These are phyloP conservation scores for Parachaetomium inaequale DNA, from an alignment of 495 filamentous ascomycete species.

Conservation along the genomic window DNA sequence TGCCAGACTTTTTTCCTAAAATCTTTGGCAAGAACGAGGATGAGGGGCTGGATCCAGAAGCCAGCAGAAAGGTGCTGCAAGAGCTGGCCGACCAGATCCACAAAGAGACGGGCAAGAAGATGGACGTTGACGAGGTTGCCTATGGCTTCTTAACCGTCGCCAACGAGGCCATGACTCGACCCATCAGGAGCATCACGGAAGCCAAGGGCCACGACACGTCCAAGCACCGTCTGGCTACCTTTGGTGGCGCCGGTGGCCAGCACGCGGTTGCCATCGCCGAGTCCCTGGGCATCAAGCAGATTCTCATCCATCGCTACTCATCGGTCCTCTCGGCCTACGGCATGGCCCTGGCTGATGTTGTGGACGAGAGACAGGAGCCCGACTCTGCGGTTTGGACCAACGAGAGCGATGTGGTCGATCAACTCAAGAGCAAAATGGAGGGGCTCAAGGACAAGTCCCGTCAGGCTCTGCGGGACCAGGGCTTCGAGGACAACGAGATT, in stretches of 20 bases:
- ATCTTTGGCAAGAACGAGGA: constrained; percentile 94
- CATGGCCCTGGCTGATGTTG: constrained; percentile 94
- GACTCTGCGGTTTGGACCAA: constrained; percentile 75
- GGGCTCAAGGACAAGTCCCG: constrained; percentile 66
- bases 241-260: constrained; percentile 93
- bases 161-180: constrained; percentile 93
- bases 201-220: constrained; percentile 91
- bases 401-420: constrained; percentile 48
- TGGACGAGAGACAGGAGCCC: constrained; percentile 88
- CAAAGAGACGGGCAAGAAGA: constrained; percentile 60
- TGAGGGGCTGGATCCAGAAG: constrained; percentile 74
- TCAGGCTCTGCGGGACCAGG: constrained; percentile 63
- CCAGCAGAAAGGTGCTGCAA: constrained; percentile 71
- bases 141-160: constrained; percentile 89
- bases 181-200: constrained; percentile 89
- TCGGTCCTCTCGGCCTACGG: constrained; percentile 95
- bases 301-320: constrained; percentile 87
- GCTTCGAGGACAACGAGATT: constrained; percentile 67
- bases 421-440: constrained; percentile 55
- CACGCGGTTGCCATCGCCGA: constrained; percentile 95
- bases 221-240: constrained; percentile 82
- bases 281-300: constrained; percentile 79
- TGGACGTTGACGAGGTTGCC: constrained; percentile 84
- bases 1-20: constrained; percentile 95
- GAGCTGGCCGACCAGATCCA: constrained; percentile 79